Conservation (phyloP, 768 basidiomycete species). For the Pholiota conissans region DNA sequence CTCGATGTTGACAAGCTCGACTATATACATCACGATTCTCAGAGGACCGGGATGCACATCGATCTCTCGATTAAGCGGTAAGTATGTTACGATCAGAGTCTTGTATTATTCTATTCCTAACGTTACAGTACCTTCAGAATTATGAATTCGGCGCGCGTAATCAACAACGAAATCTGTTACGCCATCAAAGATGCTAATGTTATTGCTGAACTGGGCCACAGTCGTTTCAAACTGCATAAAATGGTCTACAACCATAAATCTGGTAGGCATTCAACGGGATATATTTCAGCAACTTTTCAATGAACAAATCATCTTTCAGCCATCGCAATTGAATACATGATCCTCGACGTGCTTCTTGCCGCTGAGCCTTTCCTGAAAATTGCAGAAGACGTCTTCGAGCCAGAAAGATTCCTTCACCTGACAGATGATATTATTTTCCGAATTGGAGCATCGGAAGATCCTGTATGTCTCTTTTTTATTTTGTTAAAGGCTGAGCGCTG, state of each 20-base stretch:
- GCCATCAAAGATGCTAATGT: conserved; percentile 80
- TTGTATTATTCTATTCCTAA: not conserved
- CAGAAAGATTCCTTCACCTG: conserved; percentile 59
- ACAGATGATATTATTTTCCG: conserved; percentile 66
- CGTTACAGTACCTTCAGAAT: conserved; percentile 46
- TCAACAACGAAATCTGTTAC: conserved; percentile 76
- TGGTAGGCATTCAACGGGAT: too few relatives aligned
- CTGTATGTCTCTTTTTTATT: conserved; percentile 39
- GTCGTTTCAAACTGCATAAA: conserved; percentile 81
- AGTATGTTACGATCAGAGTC: too few relatives aligned
- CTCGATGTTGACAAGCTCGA: conserved; percentile 92
- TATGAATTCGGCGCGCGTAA: conserved; percentile 72
- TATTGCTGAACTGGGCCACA: conserved; percentile 71
- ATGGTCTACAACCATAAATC: conserved; percentile 52
- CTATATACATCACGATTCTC: conserved; percentile 76
- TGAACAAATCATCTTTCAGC: too few relatives aligned
- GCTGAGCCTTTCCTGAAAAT: conserved; percentile 70
- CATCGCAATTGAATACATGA: conserved; percentile 80
- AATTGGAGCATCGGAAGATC: conserved; percentile 56
- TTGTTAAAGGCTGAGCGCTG: too few relatives aligned
- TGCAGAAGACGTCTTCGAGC: conserved; percentile 53
- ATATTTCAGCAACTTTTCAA: too few relatives aligned
- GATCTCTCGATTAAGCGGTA: conserved; percentile 51
- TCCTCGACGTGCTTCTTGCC: conserved; percentile 69
- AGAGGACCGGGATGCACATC: conserved; percentile 66